phyloP scores from a whole-genome alignment of 805 yeast genomes.

The Candida pini region DNA sequence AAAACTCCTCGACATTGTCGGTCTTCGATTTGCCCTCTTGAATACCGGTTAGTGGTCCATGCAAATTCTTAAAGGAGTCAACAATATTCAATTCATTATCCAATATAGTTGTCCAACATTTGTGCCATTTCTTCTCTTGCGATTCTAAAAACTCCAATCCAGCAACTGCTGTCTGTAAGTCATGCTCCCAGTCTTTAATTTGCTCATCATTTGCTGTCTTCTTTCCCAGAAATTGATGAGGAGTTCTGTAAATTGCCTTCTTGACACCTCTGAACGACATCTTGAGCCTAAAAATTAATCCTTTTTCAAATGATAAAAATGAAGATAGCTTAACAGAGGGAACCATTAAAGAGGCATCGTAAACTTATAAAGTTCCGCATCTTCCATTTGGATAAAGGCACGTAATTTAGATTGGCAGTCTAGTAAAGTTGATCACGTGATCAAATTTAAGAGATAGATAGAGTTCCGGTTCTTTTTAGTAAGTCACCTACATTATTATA shows the following conservation, averaged over 20 bases:
- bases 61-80: constrained; percentile 29
- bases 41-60: constrained; percentile 27
- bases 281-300: too few species aligned
- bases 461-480: background rate
- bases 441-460: too few species aligned
- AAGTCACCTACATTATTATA: too few species aligned
- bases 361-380: too few species aligned
- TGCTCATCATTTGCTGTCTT: constrained; percentile 34
- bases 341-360: too few species aligned
- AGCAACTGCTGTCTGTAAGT: constrained; percentile 34
- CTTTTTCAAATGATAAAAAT: too few species aligned
- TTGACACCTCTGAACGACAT: constrained; percentile 33
- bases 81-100: constrained; percentile 29
- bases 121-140: constrained; percentile 25
- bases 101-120: constrained; percentile 26
- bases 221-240: constrained; percentile 31
- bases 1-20: constrained; percentile 24
- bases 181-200: constrained; percentile 38
- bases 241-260: constrained; percentile 32
- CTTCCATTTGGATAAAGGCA: too few species aligned
- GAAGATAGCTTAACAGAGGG: too few species aligned
- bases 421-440: too few species aligned
- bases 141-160: constrained; percentile 38
- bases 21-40: constrained; percentile 11
- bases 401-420: too few species aligned